Percentiles rank a stretch among this genome's conserved stretches.
phyloP scores from a whole-genome alignment of 495 filamentous ascomycete genomes.

The Alectoria sarmentosa region DNA sequence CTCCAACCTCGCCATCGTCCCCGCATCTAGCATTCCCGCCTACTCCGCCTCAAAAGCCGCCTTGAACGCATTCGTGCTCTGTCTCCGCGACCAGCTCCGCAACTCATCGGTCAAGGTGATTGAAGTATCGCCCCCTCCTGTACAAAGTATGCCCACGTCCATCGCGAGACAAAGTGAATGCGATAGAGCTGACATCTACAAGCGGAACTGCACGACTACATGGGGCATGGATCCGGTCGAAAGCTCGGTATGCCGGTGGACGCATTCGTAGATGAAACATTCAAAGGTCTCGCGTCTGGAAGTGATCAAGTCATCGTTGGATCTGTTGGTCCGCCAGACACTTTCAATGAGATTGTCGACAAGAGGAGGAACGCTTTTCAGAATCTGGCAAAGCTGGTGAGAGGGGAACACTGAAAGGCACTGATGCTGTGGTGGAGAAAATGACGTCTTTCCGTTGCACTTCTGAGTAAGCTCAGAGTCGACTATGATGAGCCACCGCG shows the following conservation, averaged over 20 bases:
- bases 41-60: conserved; percentile 43
- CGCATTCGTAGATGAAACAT: conserved; percentile 51
- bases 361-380: conserved; percentile 34
- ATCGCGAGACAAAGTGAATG: too few relatives aligned
- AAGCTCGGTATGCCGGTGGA: conserved; percentile 52
- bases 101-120: conserved; percentile 48
- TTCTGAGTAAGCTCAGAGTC: background rate
- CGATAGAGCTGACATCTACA: background rate
- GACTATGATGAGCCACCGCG: background rate
- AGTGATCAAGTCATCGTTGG: conserved; percentile 40
- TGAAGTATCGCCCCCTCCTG: conserved; percentile 59
- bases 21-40: conserved; percentile 33
- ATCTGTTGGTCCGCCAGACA: conserved; percentile 27
- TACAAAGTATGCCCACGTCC: conserved; percentile 41
- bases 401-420: background rate
- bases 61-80: conserved; percentile 42
- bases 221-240: conserved; percentile 35
- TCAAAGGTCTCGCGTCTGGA: conserved; percentile 41
- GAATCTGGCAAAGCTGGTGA: conserved; percentile 32
- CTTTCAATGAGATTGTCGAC: conserved; percentile 32
- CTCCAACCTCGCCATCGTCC: conserved; percentile 38
- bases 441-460: background rate
- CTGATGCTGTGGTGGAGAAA: background rate
- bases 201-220: conserved; percentile 38
- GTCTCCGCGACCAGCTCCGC: conserved; percentile 52